A percentile compares a stretch with the other conserved stretches of the same genome.
Conservation (phyloP, 345 rosid genomes). For the Anacardium occidentale region DNA sequence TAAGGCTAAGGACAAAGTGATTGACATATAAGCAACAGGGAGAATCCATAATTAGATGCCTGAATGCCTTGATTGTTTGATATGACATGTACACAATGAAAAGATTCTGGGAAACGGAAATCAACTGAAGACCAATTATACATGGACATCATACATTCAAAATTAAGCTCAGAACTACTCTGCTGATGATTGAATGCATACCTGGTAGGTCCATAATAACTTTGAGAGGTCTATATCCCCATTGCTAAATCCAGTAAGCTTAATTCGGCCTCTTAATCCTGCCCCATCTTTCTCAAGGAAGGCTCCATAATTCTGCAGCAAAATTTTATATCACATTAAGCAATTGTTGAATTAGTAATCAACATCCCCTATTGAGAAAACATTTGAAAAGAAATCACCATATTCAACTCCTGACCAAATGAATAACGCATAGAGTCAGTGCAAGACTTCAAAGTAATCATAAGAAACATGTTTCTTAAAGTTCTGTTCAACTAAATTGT, state of each 20-base stretch:
- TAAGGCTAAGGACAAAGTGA: not conserved
- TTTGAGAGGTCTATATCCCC: conserved; percentile 80
- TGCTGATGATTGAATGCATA: conserved; percentile 17
- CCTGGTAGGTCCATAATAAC: conserved; percentile 88
- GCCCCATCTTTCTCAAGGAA: conserved; percentile 89
- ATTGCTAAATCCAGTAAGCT: conserved; percentile 73
- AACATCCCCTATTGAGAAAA: not conserved
- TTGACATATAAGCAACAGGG: conserved; percentile 1
- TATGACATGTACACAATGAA: not conserved
- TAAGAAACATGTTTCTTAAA: not conserved
- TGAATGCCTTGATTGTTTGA: not conserved
- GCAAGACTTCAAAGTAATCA: not conserved
- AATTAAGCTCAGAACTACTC: conserved; percentile 1
- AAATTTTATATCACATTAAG: conserved; percentile 18
- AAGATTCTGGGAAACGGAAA: not conserved
- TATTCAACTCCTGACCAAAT: not conserved
- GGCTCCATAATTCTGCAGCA: conserved; percentile 84
- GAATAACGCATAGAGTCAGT: not conserved
- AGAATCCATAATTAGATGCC: not conserved
- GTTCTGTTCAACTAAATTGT: not conserved
- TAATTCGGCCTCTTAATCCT: conserved; percentile 82
- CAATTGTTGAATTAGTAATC: conserved; percentile 5
- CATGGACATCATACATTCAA: not conserved
- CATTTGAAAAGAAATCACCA: not conserved
- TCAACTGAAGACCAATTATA: not conserved